Conservation (phyloP, 140 eudicot genomes). For the Oenanthe javanica region DNA sequence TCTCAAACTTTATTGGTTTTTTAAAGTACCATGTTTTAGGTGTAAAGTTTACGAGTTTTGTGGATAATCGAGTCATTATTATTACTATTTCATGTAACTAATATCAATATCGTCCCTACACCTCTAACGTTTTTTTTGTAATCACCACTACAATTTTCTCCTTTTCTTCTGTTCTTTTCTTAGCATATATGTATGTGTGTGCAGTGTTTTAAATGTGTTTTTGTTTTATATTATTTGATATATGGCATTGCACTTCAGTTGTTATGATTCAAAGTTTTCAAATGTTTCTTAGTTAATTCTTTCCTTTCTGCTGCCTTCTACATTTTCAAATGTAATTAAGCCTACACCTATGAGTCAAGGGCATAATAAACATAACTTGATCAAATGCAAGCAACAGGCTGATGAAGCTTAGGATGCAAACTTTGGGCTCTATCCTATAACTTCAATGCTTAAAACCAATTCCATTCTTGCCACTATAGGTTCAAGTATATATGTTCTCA, state of each 20-base stretch:
- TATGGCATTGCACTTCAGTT: neutral
- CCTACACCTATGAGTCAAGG: neutral
- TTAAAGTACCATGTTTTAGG: neutral
- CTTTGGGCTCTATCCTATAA: neutral
- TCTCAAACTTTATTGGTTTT: neutral
- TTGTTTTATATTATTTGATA: neutral
- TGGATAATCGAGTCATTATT: neutral
- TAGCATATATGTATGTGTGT: neutral
- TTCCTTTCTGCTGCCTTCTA: neutral
- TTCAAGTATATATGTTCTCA: neutral
- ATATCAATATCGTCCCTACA: neutral
- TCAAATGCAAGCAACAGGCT: neutral
- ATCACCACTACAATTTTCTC: neutral
- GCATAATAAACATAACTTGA: neutral
- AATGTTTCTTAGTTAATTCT: neutral
- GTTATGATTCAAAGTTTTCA: neutral
- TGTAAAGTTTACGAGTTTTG: neutral
- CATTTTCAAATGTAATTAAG: neutral
- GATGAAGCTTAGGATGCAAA: neutral
- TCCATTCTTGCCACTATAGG: neutral
- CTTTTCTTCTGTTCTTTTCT: neutral
- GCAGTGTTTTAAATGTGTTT: neutral
- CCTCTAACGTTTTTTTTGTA: neutral
- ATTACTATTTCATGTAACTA: neutral
- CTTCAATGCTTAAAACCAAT: neutral